Conservation (phyloP, 208 protist species). For the Trichomonas vaginalis region DNA sequence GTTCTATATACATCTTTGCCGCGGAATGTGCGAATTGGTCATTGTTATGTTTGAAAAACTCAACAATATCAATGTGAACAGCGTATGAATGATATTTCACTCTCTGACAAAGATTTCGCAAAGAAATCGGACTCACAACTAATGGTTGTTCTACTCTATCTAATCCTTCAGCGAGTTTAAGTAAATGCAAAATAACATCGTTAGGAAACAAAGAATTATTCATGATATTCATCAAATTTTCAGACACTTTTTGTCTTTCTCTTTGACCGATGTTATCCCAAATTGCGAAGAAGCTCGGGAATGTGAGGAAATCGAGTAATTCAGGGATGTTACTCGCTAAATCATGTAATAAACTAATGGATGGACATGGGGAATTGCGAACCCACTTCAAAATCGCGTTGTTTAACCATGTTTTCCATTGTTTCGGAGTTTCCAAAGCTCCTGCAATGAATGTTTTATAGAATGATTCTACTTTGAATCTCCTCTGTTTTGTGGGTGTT, state of each 20-base stretch:
- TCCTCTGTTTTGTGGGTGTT: neutral
- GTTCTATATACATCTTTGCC: neutral
- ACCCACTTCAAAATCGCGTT: neutral
- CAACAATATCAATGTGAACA: neutral
- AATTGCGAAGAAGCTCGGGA: neutral
- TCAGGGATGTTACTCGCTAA: neutral
- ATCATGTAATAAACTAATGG: neutral
- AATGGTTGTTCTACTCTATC: neutral
- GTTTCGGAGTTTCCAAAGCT: neutral
- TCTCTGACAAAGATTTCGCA: neutral
- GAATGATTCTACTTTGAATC: neutral
- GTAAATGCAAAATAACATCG: neutral
- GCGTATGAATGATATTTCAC: neutral
- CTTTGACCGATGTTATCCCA: neutral
- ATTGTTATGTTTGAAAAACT: neutral
- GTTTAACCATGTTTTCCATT: neutral
- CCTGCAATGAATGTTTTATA: neutral
- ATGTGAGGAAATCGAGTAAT: neutral
- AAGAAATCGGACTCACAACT: neutral
- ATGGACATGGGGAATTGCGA: neutral
- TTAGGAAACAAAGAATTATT: neutral
- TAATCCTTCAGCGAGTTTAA: neutral
- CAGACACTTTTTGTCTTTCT: neutral
- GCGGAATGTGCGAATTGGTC: neutral
- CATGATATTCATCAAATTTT: neutral